Percentiles rank a stretch among this genome's conserved stretches.
These are phyloP conservation scores for Mucor sp. DNA, from an alignment of 371 early-diverging fungal genomes.

Conservation along the genomic window DNA sequence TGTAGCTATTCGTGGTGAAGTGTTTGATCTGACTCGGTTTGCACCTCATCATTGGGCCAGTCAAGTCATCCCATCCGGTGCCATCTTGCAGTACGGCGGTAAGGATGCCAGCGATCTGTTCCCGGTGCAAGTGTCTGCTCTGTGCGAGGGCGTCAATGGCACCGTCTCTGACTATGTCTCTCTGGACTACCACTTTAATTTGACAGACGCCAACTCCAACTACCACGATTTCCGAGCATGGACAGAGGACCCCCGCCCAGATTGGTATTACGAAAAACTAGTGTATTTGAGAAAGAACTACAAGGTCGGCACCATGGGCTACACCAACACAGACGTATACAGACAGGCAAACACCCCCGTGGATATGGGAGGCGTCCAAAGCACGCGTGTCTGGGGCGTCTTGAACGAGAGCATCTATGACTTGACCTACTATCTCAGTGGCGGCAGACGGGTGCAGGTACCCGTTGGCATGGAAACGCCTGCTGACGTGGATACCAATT, in stretches of 20 bases:
- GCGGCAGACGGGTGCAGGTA: constrained; percentile 26
- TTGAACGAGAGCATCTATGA: constrained; percentile 63
- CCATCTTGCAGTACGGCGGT: constrained; percentile 66
- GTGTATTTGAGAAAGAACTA: constrained; percentile 52
- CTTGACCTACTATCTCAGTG: constrained; percentile 53
- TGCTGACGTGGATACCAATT: constrained; percentile 32
- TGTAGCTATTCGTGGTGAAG: constrained; percentile 71
- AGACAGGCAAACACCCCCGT: constrained; percentile 36
- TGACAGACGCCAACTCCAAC: constrained; percentile 38
- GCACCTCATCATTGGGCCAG: constrained; percentile 55
- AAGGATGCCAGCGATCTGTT: constrained; percentile 68
- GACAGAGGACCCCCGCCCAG: constrained; percentile 44
- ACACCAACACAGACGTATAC: constrained; percentile 30
- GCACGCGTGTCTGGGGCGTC: constrained; percentile 49
- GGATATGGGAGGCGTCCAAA: constrained; percentile 22
- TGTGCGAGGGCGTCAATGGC: constrained; percentile 47
- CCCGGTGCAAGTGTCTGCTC: constrained; percentile 73
- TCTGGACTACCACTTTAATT: constrained; percentile 39
- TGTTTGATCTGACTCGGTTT: constrained; percentile 70
- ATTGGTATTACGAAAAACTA: constrained; percentile 59
- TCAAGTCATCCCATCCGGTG: constrained; percentile 46
- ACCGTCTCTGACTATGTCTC: constrained; percentile 36
- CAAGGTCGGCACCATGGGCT: constrained; percentile 49
- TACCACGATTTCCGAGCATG: constrained; percentile 46
- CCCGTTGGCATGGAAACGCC: constrained; percentile 23